Conservation (phyloP, 2,329 filamentous ascomycete genomes). For the Ceratocystis eucalypticola region DNA sequence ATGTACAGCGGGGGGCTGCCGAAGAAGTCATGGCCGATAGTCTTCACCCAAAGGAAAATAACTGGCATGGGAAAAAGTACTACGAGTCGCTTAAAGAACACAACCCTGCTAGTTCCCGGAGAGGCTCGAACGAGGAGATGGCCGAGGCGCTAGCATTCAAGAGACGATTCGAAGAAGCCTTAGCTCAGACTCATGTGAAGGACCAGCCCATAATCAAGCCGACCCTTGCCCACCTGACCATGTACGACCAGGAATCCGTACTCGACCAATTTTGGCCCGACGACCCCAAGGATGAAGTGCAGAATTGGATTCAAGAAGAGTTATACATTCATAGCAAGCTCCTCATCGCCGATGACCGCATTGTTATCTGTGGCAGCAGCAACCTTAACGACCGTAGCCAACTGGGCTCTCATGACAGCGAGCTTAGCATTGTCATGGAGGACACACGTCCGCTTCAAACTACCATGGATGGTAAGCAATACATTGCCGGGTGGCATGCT, state of each 20-base stretch:
- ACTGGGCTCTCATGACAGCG: conserved; percentile 77
- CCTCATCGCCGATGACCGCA: conserved; percentile 73
- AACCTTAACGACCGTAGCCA: conserved; percentile 90
- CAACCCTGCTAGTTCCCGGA: conserved; percentile 36
- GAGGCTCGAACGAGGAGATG: conserved; percentile 28
- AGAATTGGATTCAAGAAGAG: conserved; percentile 89
- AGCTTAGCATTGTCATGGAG: conserved; percentile 80
- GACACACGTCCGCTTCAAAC: conserved; percentile 59
- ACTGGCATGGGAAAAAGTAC: conserved; percentile 45
- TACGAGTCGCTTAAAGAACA: conserved; percentile 13
- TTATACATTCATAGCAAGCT: conserved; percentile 91
- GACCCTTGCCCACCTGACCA: conserved; percentile 62
- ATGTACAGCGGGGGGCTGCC: conserved; percentile 76
- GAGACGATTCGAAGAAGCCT: conserved; percentile 26
- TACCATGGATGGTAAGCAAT: conserved; percentile 66
- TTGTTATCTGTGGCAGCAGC: conserved; percentile 72
- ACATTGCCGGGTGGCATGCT: conserved; percentile 67
- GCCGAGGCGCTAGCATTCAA: conserved; percentile 38
- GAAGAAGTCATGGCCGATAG: conserved; percentile 65
- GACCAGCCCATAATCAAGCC: conserved; percentile 25
- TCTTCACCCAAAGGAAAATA: conserved; percentile 46
- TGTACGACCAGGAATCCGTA: conserved; percentile 43
- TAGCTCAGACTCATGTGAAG: conserved; percentile 22
- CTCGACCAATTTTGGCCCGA: conserved; percentile 67
- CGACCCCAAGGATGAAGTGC: conserved; percentile 60